Percentiles rank a stretch among this genome's conserved stretches.
These are phyloP conservation scores for Aspergillus homomorphus DNA, from an alignment of 495 filamentous ascomycete genomes.

Conservation along the genomic window DNA sequence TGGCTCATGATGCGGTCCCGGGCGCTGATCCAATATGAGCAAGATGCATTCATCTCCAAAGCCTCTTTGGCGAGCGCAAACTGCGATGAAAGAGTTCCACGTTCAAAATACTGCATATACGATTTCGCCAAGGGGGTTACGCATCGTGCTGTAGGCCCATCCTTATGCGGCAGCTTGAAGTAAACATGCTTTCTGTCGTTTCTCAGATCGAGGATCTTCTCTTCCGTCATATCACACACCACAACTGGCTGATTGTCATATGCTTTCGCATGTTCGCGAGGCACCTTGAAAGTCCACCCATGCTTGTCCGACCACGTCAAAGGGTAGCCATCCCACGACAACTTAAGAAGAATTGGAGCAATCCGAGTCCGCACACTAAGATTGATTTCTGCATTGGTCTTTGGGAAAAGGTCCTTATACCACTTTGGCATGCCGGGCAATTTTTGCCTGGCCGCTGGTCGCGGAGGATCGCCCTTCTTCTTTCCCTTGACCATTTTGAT, in stretches of 20 bases:
- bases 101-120: constrained; percentile 88
- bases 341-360: constrained; percentile 77
- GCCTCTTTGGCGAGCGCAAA: constrained; percentile 89
- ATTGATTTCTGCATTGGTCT: constrained; percentile 58
- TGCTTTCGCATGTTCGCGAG: constrained; percentile 54
- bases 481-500: constrained; percentile 88
- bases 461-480: constrained; percentile 73
- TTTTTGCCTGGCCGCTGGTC: constrained; percentile 81
- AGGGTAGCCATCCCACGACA: constrained; percentile 87
- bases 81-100: constrained; percentile 79
- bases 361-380: constrained; percentile 86
- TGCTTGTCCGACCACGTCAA: constrained; percentile 89
- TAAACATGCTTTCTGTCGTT: constrained; percentile 67
- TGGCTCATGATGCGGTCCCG: constrained; percentile 88
- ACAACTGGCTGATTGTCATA: constrained; percentile 69
- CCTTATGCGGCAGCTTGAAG: constrained; percentile 95
- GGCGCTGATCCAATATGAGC: constrained; percentile 98
- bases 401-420: constrained; percentile 88
- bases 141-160: constrained; percentile 83
- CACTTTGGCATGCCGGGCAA: constrained; percentile 91
- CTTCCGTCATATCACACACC: constrained; percentile 72
- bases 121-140: constrained; percentile 83
- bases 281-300: constrained; percentile 89
- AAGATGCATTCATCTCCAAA: constrained; percentile 95
- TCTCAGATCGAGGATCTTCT: constrained; percentile 58